phyloP scores from a whole-genome alignment of 2,329 filamentous ascomycete genomes.

The Neofusicoccum cordaticola region DNA sequence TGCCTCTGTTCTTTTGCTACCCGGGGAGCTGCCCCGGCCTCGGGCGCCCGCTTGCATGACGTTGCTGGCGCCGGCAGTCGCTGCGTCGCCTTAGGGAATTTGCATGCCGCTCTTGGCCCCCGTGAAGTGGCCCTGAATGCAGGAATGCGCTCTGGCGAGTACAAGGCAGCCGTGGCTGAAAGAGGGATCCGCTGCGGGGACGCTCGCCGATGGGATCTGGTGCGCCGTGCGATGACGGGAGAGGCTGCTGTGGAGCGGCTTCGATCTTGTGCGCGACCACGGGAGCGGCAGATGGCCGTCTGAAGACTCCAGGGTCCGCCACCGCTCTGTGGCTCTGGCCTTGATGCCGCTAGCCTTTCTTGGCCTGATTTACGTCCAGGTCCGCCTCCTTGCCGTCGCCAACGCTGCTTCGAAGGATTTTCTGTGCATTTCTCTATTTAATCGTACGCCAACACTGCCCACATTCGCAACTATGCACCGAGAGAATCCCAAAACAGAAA shows the following conservation, averaged over 20 bases:
- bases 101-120: conserved; percentile 11
- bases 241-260: conserved; percentile 7
- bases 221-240: conserved; percentile 7
- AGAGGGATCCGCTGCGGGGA: conserved; percentile 5
- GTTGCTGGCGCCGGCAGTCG: neutral
- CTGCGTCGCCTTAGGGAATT: neutral
- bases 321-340: neutral
- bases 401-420: neutral
- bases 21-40: neutral
- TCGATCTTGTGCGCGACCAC: conserved; percentile 4
- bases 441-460: conserved; percentile 1
- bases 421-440: conserved; percentile 7
- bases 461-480: conserved; percentile 5
- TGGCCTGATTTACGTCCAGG: neutral
- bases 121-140: conserved; percentile 12
- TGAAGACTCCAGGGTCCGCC: conserved; percentile 22
- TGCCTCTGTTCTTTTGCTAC: conserved; percentile 8
- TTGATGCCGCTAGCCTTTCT: conserved; percentile 7
- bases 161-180: conserved; percentile 14
- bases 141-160: conserved; percentile 12
- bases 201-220: conserved; percentile 2
- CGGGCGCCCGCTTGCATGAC: conserved; percentile 1
- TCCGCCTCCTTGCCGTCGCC: neutral
- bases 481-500: neutral
- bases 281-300: conserved; percentile 1